Evolutionary conservation across 1,139 yeast species (phyloP).

Genomic region (Sugiyamaella novakii): DNA sequence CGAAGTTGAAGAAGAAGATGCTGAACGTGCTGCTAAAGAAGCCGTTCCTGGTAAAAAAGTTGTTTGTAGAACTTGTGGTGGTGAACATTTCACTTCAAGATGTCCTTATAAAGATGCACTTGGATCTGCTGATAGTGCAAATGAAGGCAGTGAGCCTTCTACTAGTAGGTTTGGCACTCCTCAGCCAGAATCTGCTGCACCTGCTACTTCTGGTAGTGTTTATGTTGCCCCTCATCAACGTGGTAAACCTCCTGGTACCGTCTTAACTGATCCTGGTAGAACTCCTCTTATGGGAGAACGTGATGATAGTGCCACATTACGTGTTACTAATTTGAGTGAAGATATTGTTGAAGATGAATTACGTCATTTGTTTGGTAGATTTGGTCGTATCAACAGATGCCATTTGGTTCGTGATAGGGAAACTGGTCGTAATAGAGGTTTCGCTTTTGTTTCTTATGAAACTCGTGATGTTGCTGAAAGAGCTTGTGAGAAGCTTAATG

Average conservation of each 20-base stretch:
- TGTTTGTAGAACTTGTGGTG: conserved; percentile 90
- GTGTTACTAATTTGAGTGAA: conserved; percentile 88
- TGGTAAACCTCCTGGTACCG: conserved; percentile 51
- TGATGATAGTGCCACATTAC: conserved; percentile 86
- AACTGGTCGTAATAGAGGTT: conserved; percentile 93
- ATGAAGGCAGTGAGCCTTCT: conserved; percentile 45
- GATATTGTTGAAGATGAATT: conserved; percentile 82
- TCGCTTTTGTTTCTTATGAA: conserved; percentile 91
- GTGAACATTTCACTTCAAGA: conserved; percentile 89
- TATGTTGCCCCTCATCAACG: conserved; percentile 85
- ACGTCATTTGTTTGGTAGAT: conserved; percentile 67
- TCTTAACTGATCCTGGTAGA: conserved; percentile 35
- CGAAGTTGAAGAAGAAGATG: conserved; percentile 47
- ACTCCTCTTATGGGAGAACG: conserved; percentile 51
- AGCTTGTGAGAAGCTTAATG: conserved; percentile 79
- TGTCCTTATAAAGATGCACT: conserved; percentile 96
- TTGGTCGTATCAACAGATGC: conserved; percentile 73
- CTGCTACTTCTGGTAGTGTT: conserved; percentile 40
- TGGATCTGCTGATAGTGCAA: conserved; percentile 54
- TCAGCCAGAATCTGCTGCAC: conserved; percentile 42
- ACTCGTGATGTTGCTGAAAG: conserved; percentile 69
- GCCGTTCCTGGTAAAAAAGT: conserved; percentile 54
- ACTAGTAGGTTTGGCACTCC: conserved; percentile 43
- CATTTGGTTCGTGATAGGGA: conserved; percentile 88
- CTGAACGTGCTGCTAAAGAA: conserved; percentile 71